Base-by-base conservation (phyloP, 495 filamentous ascomycete genomes). In the Daldinia bambusicola region DNA sequence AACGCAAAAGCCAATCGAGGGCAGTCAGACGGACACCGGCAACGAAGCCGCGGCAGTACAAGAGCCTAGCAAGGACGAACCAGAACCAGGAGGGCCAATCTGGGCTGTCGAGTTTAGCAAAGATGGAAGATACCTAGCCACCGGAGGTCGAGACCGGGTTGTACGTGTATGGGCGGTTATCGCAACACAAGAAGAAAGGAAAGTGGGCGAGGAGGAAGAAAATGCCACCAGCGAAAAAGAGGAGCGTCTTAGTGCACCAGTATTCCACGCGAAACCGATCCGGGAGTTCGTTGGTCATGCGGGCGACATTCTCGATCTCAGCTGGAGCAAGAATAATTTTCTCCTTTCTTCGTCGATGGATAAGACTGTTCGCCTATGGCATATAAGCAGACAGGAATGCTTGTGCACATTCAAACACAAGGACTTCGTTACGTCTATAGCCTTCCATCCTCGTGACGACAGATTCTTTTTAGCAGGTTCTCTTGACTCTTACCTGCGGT, bases 241-340 rank as follows among this genome's bases (percentile, higher is more conserved):
- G n/a, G 85, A 91, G 62, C 87, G 87, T 65, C 81, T 98, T 67
- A 94, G 91, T 74, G 95, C 95, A 38, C 95, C 94, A 6, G 93
- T 98, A n/a, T 98, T 99, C 78, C 87, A 89, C 72, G 83, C 86
- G 16, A 90, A 90, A 75, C 92, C 94, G 1, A 74, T 91, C 5
- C 87, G 89, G 57, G 90, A 95, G 74, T 97, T 95, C 74, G 81
- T 88, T 61, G 94, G 94, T 0, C 95, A 99, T 75, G 92, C 89
- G 0, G 91, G 90, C 6, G 94, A 94, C 75, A 88, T 99, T 5
- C 81, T 99, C 70, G 95, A 97, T 75, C 74, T 99, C 38, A 97
- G 92, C 78, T 99, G 95, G 95, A 97, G 93, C 82, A 99, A 99
- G 86, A 99, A 99, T 75, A 97, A 97, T 72, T 99, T 99, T 71